phyloP scores from a whole-genome alignment of 768 basidiomycete species.

The Leccinellum albellum region DNA sequence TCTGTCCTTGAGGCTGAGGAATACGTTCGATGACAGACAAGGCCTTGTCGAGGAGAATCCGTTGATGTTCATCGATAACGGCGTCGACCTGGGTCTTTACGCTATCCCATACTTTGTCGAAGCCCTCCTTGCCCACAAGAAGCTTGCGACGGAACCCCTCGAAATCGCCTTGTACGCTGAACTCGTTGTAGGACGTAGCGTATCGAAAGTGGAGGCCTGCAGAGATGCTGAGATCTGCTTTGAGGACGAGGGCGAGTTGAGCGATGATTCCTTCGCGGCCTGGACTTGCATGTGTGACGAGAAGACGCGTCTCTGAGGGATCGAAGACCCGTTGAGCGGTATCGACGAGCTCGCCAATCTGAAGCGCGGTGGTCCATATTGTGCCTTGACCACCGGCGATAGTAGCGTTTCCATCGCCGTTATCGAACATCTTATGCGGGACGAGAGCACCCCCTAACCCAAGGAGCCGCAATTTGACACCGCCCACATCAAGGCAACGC shows the following conservation, averaged over 20 bases:
- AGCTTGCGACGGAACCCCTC: slow-evolving; percentile 86
- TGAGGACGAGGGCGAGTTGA: slow-evolving; percentile 85
- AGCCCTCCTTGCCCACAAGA: slow-evolving; percentile 68
- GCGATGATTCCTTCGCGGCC: slow-evolving; percentile 91
- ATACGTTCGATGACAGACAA: slow-evolving; percentile 79
- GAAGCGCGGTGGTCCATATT: slow-evolving; percentile 97
- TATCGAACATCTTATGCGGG: slow-evolving; percentile 92
- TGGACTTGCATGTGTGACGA: slow-evolving; percentile 88
- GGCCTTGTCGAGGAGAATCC: slow-evolving; percentile 84
- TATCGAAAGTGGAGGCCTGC: slow-evolving; percentile 98
- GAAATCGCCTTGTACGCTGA: slow-evolving; percentile 86
- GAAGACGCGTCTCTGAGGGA: slow-evolving; percentile 86
- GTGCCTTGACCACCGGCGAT: slow-evolving; percentile 98
- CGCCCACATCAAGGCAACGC: slow-evolving; percentile 85
- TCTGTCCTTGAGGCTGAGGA: slow-evolving; percentile 48
- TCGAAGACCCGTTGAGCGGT: slow-evolving; percentile 95
- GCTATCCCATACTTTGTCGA: slow-evolving; percentile 92
- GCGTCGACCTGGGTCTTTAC: slow-evolving; percentile 89
- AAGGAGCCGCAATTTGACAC: slow-evolving; percentile 89
- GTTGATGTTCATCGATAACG: slow-evolving; percentile 88
- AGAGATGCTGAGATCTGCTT: slow-evolving; percentile 91
- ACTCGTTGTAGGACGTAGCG: slow-evolving; percentile 94
- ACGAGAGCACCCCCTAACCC: slow-evolving; percentile 95
- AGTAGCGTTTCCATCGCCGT: slow-evolving; percentile 91
- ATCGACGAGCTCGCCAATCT: slow-evolving; percentile 97